These are phyloP conservation scores for Coffea eugenioides DNA, from an alignment of 257 asterid genomes.

Conservation along the genomic window DNA sequence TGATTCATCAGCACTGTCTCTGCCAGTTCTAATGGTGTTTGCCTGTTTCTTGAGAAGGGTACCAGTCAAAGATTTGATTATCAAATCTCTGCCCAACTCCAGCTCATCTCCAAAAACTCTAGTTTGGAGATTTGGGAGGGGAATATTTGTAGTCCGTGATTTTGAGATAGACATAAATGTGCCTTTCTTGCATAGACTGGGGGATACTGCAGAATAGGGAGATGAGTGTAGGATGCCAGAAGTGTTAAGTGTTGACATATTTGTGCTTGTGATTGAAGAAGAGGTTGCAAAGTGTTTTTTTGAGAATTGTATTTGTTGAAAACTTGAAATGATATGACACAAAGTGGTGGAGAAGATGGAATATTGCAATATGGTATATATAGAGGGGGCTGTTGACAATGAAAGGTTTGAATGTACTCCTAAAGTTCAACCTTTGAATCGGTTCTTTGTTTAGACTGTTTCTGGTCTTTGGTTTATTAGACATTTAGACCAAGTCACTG, in stretches of 20 bases:
- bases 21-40: too few species aligned
- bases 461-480: background rate
- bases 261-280: too few species aligned
- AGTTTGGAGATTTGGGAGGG: constrained; percentile 3
- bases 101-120: constrained; percentile 11
- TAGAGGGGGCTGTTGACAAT: background rate
- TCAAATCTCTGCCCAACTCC: background rate
- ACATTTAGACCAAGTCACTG: background rate
- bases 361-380: background rate
- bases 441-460: background rate
- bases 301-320: too few species aligned
- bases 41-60: constrained; percentile 1
- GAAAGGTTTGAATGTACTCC: background rate
- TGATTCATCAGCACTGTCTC: background rate
- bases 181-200: background rate
- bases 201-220: background rate
- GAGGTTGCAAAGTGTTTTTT: too few species aligned
- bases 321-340: too few species aligned
- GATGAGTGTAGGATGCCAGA: background rate
- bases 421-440: constrained; percentile 10
- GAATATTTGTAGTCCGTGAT: background rate
- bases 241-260: constrained; percentile 13
- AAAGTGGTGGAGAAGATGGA: background rate
- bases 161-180: constrained; percentile 13
- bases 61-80: background rate